Conservation (phyloP, 768 basidiomycete genomes). For the Fomitopsis pulvina region DNA sequence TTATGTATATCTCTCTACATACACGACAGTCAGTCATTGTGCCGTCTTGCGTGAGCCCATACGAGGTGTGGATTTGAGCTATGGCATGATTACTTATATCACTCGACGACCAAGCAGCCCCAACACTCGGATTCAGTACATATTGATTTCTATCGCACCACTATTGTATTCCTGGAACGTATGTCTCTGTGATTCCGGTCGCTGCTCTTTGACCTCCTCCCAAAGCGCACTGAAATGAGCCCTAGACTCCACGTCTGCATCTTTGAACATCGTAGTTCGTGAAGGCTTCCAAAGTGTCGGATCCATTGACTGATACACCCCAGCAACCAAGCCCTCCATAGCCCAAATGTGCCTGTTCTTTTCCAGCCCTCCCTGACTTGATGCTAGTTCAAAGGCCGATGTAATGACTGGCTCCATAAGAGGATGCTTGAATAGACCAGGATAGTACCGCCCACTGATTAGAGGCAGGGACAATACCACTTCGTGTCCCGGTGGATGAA, state of each 20-base stretch:
- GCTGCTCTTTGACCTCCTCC: background rate
- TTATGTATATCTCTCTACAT: slow-evolving; percentile 9
- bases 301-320: slow-evolving; percentile 64
- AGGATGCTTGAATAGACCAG: slow-evolving; percentile 60
- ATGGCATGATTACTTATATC: too few relatives aligned
- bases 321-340: slow-evolving; percentile 63
- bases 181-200: background rate
- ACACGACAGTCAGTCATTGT: too few relatives aligned
- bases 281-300: slow-evolving; percentile 50
- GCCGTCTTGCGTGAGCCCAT: too few relatives aligned
- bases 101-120: too few relatives aligned
- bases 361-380: slow-evolving; percentile 27
- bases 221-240: background rate
- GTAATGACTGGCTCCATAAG: slow-evolving; percentile 38
- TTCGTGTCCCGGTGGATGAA: slow-evolving; percentile 56
- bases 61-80: too few relatives aligned
- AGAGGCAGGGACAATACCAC: slow-evolving; percentile 61
- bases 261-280: slow-evolving; percentile 52
- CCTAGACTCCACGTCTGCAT: slow-evolving; percentile 41
- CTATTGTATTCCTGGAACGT: too few relatives aligned
- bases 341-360: slow-evolving; percentile 56
- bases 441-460: slow-evolving; percentile 79
- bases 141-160: too few relatives aligned
- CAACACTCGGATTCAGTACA: too few relatives aligned
- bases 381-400: slow-evolving; percentile 29